A percentile compares a stretch with the other conserved stretches of the same genome.
These are phyloP conservation scores for Sclerotinia nivalis DNA, from an alignment of 2,329 filamentous ascomycete genomes.

Conservation along the genomic window DNA sequence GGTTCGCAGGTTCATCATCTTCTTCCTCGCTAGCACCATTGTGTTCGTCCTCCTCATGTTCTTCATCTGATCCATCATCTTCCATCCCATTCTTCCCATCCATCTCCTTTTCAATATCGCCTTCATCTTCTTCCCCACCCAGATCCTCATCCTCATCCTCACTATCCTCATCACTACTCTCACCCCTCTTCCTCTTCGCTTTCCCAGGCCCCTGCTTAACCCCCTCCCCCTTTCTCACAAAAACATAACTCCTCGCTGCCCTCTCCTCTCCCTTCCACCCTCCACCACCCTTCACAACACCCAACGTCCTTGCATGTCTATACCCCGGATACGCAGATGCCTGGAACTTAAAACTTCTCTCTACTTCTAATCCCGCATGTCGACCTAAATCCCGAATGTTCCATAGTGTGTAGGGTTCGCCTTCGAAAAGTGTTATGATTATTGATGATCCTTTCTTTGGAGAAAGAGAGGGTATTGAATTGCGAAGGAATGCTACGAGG, in stretches of 20 bases:
- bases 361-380: constrained; percentile 70
- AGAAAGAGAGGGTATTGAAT: constrained; percentile 54
- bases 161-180: constrained; percentile 34
- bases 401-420: constrained; percentile 93
- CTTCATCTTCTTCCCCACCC: constrained; percentile 30
- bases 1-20: background rate
- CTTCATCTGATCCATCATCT: constrained; percentile 21
- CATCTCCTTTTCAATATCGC: constrained; percentile 37
- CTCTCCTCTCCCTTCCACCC: constrained; percentile 55
- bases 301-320: constrained; percentile 70
- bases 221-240: constrained; percentile 59
- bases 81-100: constrained; percentile 38
- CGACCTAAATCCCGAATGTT: constrained; percentile 86
- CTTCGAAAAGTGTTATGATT: constrained; percentile 87
- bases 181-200: constrained; percentile 34
- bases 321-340: constrained; percentile 71
- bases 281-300: constrained; percentile 55
- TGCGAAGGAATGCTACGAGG: constrained; percentile 66
- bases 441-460: constrained; percentile 56
- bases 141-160: constrained; percentile 36
- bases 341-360: constrained; percentile 69
- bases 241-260: constrained; percentile 60
- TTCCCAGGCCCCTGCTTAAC: constrained; percentile 39
- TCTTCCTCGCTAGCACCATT: background rate
- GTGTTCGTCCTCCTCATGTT: background rate